Evolutionary conservation across 208 protist genomes (phyloP), one percentile per base, ranked within the genome.

Genomic region (Trypanosoma congolense): DNA sequence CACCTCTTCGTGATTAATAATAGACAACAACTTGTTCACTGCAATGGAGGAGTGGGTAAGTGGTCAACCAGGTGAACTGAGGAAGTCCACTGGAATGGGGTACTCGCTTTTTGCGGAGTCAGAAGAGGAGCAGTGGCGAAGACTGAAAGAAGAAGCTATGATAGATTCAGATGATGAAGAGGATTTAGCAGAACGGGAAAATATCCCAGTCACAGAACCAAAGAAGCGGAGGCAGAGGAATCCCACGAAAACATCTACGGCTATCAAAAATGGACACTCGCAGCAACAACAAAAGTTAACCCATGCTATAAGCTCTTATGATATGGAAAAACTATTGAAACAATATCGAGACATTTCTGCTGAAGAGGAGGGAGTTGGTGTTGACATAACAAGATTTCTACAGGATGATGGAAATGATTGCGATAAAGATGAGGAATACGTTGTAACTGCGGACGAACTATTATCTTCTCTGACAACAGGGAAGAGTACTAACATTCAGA

Each of bases 241-340:
- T 29, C 14, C 29, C 28, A 35, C 28, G 1, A 67, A 56, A 18
- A 14, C 36, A 46, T 58, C 24, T 24, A 46, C 33, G 4, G 25
- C 12, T 33, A 51, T 14, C 35, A 68, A 52, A 70, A 62, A n/a
- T 42, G 43, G 22, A 33, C 42, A 38, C 9, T 12, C 33, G 33
- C 33, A 1, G 56, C 29, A 18, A 56, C 87, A 94, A 52, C 60
- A 84, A 36, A 94, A 83, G 18, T 61, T 94, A 9, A 53, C 53
- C 10, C 68, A 90, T 35, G 30, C 80, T n/a, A 73, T 84, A 25
- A 78, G 61, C 35, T 59, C 75, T n/a, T 41, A 58, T n/a, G 81
- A 91, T 35, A 85, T 90, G 69, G 74, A 87, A 19, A 65, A 68
- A 6, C 26, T 87, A 2, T 54, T 93, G 30, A 73, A 70, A 55